These are phyloP conservation scores for Pythium folliculosum DNA, from an alignment of 352 stramenopile genomes.

Conservation along the genomic window DNA sequence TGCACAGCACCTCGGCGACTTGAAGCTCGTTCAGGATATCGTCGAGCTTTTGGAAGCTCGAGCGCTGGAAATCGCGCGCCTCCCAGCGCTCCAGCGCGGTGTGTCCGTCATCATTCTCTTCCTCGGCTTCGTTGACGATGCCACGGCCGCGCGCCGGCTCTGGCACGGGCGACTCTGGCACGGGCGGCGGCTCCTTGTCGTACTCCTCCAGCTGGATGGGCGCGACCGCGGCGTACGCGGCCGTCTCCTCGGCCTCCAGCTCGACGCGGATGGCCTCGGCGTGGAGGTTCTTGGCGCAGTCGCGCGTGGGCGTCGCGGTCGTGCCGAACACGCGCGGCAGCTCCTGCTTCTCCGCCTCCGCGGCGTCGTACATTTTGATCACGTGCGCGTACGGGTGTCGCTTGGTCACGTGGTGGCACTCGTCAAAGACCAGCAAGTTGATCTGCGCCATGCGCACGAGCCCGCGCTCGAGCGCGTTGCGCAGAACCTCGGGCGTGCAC, in stretches of 20 bases:
- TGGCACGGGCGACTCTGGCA: neutral
- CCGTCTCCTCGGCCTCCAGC: slow-evolving; percentile 51
- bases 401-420: slow-evolving; percentile 90
- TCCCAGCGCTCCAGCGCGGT: slow-evolving; percentile 28
- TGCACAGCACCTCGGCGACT: slow-evolving; percentile 20
- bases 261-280: slow-evolving; percentile 72
- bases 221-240: slow-evolving; percentile 65
- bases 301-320: slow-evolving; percentile 55
- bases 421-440: slow-evolving; percentile 89
- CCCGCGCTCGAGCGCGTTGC: slow-evolving; percentile 81
- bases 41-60: slow-evolving; percentile 37
- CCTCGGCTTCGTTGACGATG: neutral
- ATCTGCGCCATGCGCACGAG: slow-evolving; percentile 78
- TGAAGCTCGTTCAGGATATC: slow-evolving; percentile 54
- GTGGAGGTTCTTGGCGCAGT: slow-evolving; percentile 74
- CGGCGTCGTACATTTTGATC: slow-evolving; percentile 77
- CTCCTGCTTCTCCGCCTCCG: neutral
- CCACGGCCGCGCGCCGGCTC: neutral
- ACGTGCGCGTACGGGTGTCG: slow-evolving; percentile 89
- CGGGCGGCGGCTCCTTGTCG: slow-evolving; percentile 23
- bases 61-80: neutral
- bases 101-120: slow-evolving; percentile 11
- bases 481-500: slow-evolving; percentile 86
- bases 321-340: slow-evolving; percentile 86
- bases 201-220: slow-evolving; percentile 71